These are phyloP conservation scores for Apostasia shenzhenica DNA, from an alignment of 106 monocot species.

Conservation along the genomic window DNA sequence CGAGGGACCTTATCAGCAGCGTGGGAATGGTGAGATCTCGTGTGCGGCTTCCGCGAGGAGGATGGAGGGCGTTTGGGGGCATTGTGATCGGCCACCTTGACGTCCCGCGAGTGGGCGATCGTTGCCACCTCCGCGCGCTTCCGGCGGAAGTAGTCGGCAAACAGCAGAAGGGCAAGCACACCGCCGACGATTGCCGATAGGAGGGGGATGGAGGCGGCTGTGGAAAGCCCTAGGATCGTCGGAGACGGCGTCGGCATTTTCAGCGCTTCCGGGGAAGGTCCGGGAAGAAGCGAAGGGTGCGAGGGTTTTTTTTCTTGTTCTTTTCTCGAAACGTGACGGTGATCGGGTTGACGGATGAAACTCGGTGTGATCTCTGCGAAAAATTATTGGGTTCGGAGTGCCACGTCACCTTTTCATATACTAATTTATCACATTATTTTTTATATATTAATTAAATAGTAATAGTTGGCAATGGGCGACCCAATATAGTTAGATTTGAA, in stretches of 20 bases:
- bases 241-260: constrained; percentile 19
- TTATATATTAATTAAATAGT: too few species aligned
- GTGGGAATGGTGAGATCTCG: constrained; percentile 30
- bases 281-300: too few species aligned
- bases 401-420: too few species aligned
- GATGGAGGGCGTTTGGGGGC: constrained; percentile 11
- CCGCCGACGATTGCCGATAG: constrained; percentile 55
- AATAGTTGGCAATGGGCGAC: too few species aligned
- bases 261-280: too few species aligned
- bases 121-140: constrained; percentile 63
- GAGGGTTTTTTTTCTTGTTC: too few species aligned
- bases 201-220: constrained; percentile 46
- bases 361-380: too few species aligned
- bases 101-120: constrained; percentile 30
- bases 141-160: constrained; percentile 87
- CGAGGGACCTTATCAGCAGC: constrained; percentile 47
- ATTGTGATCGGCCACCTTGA: constrained; percentile 11
- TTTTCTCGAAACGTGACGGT: too few species aligned
- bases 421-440: too few species aligned
- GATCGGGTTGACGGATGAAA: too few species aligned
- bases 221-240: constrained; percentile 22
- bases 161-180: constrained; percentile 55
- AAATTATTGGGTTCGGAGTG: too few species aligned
- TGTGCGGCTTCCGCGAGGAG: constrained; percentile 22
- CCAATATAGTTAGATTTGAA: too few species aligned